Evolutionary conservation across 179 eudicot genomes (phyloP).

Genomic region (Beta lomatogona): DNA sequence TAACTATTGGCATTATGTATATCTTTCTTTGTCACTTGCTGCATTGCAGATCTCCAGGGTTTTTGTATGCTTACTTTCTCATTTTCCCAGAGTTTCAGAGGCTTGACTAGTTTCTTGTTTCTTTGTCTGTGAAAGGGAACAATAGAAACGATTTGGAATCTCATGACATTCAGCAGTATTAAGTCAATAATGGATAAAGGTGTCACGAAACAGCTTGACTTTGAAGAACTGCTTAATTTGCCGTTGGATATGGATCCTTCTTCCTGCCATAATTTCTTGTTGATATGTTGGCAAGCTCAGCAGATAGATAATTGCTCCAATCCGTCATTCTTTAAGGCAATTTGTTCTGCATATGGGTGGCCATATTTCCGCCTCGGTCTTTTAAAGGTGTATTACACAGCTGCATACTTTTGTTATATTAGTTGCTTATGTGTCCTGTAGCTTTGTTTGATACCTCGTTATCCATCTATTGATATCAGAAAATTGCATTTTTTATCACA

Average conservation of each 20-base stretch:
- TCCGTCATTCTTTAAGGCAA: conserved; percentile 76
- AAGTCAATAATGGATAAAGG: conserved; percentile 69
- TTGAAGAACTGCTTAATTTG: conserved; percentile 78
- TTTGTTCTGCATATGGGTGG: conserved; percentile 82
- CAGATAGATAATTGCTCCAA: conserved; percentile 39
- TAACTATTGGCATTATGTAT: neutral
- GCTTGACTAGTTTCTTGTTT: conserved; percentile 17
- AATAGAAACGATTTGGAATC: conserved; percentile 46
- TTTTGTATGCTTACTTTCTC: neutral
- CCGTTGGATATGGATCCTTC: conserved; percentile 83
- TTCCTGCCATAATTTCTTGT: conserved; percentile 54
- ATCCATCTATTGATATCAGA: conserved; percentile 2
- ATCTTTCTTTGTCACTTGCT: neutral
- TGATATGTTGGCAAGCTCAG: conserved; percentile 62
- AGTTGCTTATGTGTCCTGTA: neutral
- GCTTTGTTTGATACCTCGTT: conserved; percentile 7
- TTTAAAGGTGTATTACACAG: conserved; percentile 60
- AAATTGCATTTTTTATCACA: neutral
- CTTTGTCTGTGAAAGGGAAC: conserved; percentile 44
- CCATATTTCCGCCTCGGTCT: conserved; percentile 79
- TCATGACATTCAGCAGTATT: conserved; percentile 64
- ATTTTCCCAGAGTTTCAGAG: neutral
- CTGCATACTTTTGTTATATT: neutral
- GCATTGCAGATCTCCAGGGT: neutral
- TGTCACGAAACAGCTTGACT: conserved; percentile 76